Conservation (phyloP, 768 basidiomycete species). For the Phlebiopsis gigantea region DNA sequence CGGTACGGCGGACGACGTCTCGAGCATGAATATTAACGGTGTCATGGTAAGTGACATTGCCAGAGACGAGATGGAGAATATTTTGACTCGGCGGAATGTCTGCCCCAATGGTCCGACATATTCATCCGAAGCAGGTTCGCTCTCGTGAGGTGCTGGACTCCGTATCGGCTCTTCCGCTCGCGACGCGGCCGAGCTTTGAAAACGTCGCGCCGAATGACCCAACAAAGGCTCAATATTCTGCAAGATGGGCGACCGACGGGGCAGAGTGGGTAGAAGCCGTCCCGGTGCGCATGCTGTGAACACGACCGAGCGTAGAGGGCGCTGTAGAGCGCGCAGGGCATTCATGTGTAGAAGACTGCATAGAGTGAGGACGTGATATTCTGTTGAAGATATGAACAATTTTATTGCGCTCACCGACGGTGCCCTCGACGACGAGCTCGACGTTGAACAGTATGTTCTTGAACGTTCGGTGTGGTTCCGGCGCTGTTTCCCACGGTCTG, state of each 20-base stretch:
- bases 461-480: slow-evolving; percentile 8
- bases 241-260: neutral
- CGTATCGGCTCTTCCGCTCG: neutral
- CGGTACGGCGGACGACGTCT: slow-evolving; percentile 60
- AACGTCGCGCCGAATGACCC: neutral
- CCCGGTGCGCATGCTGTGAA: neutral
- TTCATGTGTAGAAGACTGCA: slow-evolving; percentile 1
- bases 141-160: neutral
- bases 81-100: slow-evolving; percentile 74
- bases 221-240: neutral
- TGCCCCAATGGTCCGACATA: slow-evolving; percentile 69
- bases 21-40: slow-evolving; percentile 79
- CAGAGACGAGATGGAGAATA: slow-evolving; percentile 80
- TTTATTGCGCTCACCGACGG: slow-evolving; percentile 3
- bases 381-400: neutral
- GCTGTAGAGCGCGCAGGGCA: neutral
- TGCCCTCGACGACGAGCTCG: slow-evolving; percentile 4
- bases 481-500: slow-evolving; percentile 4
- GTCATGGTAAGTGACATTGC: slow-evolving; percentile 60
- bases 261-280: neutral
- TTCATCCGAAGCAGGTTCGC: slow-evolving; percentile 18
- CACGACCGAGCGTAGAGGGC: neutral
- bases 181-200: slow-evolving; percentile 1
- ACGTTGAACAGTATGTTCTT: neutral
- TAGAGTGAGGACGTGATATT: neutral